Conservation (phyloP, 768 basidiomycete species). For the Suillus brevipes region DNA sequence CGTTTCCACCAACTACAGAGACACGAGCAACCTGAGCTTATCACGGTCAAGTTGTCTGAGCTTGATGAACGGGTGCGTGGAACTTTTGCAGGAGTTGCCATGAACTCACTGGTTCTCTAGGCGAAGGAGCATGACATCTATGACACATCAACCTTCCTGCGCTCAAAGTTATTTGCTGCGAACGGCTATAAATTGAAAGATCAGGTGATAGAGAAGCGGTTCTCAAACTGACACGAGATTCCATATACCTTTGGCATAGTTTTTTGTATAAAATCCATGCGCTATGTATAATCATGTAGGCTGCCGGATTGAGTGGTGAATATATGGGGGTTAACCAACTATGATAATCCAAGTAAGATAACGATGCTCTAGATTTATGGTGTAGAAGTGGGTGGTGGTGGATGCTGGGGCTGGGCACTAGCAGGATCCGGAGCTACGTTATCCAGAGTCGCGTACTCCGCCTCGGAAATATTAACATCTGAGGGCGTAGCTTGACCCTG, state of each 20-base stretch:
- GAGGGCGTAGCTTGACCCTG: conserved; percentile 13
- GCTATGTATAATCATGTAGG: conserved; percentile 17
- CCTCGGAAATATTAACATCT: conserved; percentile 12
- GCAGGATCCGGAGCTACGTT: conserved; percentile 5
- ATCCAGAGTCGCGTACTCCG: conserved; percentile 8
- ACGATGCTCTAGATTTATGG: conserved; percentile 21
- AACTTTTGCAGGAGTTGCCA: not conserved
- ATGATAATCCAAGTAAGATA: conserved; percentile 17
- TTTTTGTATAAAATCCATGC: conserved; percentile 11
- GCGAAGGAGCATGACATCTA: conserved; percentile 97
- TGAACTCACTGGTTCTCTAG: conserved; percentile 40
- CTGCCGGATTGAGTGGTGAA: conserved; percentile 31
- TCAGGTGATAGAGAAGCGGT: conserved; percentile 72
- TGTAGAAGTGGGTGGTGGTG: conserved; percentile 13
- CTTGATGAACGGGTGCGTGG: conserved; percentile 80
- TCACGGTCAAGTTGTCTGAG: conserved; percentile 76
- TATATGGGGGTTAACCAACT: conserved; percentile 29
- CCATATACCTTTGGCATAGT: conserved; percentile 2
- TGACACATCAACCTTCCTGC: conserved; percentile 83
- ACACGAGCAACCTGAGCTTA: conserved; percentile 73
- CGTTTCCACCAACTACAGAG: conserved; percentile 78
- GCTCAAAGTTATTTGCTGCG: conserved; percentile 76
- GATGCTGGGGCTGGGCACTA: conserved; percentile 3
- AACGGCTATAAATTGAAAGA: conserved; percentile 84
- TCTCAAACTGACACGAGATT: conserved; percentile 39